Evolutionary conservation across 768 basidiomycete genomes (phyloP).

Genomic region (Termitomyces sp.): DNA sequence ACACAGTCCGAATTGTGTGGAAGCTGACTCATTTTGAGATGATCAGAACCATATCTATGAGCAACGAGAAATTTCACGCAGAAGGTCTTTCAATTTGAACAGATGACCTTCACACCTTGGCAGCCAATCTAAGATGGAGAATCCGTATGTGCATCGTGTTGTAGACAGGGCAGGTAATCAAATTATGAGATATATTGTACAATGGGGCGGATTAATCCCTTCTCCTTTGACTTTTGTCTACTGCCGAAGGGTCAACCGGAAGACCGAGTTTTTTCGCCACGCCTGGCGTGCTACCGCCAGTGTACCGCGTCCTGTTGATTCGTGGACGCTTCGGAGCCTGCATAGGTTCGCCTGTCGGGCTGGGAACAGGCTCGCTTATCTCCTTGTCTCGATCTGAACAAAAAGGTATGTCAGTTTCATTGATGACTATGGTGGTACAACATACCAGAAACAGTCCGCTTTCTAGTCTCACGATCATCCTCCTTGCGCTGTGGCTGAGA

Average conservation of each 20-base stretch:
- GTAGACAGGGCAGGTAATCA: neutral
- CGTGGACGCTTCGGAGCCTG: constrained; percentile 56
- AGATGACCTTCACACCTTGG: neutral
- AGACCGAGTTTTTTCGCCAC: constrained; percentile 51
- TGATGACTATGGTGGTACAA: constrained; percentile 1
- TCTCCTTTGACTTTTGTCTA: constrained; percentile 52
- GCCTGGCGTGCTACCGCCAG: constrained; percentile 18
- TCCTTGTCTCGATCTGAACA: constrained; percentile 62
- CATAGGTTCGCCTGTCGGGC: constrained; percentile 30
- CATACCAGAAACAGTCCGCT: constrained; percentile 67
- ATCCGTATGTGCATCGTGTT: neutral
- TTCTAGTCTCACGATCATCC: constrained; percentile 64
- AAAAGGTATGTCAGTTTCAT: constrained; percentile 2
- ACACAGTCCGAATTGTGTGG: neutral
- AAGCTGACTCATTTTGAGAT: neutral
- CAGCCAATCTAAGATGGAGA: neutral
- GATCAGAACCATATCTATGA: neutral
- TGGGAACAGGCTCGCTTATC: constrained; percentile 27
- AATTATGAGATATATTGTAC: constrained; percentile 14
- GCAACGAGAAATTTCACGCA: neutral
- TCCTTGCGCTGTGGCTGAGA: constrained; percentile 38
- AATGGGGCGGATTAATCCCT: constrained; percentile 37
- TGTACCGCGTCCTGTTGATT: constrained; percentile 51
- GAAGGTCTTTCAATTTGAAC: neutral
- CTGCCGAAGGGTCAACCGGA: constrained; percentile 57